phyloP scores from a whole-genome alignment of 176 grass and related monocot species.

The Cenchrus fungigraminus region DNA sequence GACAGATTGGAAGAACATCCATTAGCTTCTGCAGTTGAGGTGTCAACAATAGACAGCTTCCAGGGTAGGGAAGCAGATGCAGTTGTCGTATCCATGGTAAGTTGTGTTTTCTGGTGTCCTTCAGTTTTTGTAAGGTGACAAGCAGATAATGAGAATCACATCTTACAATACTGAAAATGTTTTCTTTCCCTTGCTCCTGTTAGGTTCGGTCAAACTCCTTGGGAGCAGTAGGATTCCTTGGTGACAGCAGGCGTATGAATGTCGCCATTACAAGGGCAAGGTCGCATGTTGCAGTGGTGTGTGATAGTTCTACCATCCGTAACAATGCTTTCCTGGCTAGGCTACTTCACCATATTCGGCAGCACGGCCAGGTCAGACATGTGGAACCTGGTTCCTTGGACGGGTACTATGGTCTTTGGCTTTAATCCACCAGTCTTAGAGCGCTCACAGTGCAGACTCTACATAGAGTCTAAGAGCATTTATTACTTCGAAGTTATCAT shows the following conservation, averaged over 20 bases:
- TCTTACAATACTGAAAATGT: not conserved
- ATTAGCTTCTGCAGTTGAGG: slow-evolving; percentile 69
- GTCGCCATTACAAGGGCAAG: slow-evolving; percentile 83
- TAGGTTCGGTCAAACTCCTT: slow-evolving; percentile 84
- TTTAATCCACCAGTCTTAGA: slow-evolving; percentile 21
- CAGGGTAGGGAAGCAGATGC: slow-evolving; percentile 91
- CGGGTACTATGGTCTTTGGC: slow-evolving; percentile 29
- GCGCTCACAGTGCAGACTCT: no score
- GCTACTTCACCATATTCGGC: slow-evolving; percentile 73
- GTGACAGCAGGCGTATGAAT: slow-evolving; percentile 88
- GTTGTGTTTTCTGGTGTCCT: not conserved
- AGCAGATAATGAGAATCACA: not conserved
- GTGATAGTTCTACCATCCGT: slow-evolving; percentile 81
- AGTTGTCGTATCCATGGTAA: slow-evolving; percentile 91
- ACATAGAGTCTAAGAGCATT: no score
- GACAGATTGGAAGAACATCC: slow-evolving; percentile 71
- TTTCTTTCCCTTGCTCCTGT: slow-evolving; percentile 28
- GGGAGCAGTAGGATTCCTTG: slow-evolving; percentile 84
- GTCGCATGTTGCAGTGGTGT: slow-evolving; percentile 74
- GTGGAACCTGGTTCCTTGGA: slow-evolving; percentile 56
- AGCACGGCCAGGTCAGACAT: slow-evolving; percentile 73
- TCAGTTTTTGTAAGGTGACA: slow-evolving; percentile 1
- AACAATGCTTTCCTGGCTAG: slow-evolving; percentile 86
- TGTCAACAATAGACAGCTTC: slow-evolving; percentile 95
- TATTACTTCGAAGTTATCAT: not conserved